Percentiles rank a stretch among this genome's conserved stretches.
Conservation (phyloP, 2,329 filamentous ascomycete species). For the Rugonectria rugulosa region DNA sequence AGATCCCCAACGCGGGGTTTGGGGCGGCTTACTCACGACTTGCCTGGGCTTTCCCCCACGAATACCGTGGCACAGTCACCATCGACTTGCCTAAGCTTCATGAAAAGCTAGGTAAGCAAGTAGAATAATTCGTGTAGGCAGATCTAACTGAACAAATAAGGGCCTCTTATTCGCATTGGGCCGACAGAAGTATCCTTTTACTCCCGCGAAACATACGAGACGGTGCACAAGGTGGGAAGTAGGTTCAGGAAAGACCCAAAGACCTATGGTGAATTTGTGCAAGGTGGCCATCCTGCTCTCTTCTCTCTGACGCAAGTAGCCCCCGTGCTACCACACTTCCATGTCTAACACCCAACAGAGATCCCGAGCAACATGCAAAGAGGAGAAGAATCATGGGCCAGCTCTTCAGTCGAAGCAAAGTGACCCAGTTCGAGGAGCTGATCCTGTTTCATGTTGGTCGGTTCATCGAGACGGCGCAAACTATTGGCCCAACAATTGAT, state of each 20-base stretch:
- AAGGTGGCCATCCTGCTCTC: slow-evolving; percentile 38
- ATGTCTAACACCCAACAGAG: slow-evolving; percentile 22
- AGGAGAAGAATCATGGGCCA: slow-evolving; percentile 41
- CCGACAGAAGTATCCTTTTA: slow-evolving; percentile 39
- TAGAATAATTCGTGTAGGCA: too few species aligned
- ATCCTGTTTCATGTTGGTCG: slow-evolving; percentile 32
- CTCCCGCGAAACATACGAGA: slow-evolving; percentile 36
- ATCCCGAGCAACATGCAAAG: slow-evolving; percentile 38
- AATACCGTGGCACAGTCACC: slow-evolving; percentile 32
- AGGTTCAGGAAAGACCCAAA: slow-evolving; percentile 37
- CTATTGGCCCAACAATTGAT: background rate
- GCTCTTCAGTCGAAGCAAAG: slow-evolving; percentile 38
- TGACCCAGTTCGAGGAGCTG: slow-evolving; percentile 33
- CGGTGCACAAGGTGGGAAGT: slow-evolving; percentile 35
- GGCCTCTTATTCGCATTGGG: slow-evolving; percentile 32
- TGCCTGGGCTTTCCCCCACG: slow-evolving; percentile 33
- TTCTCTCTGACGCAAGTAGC: slow-evolving; percentile 37
- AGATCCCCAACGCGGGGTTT: slow-evolving; percentile 31
- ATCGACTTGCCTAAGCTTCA: slow-evolving; percentile 34
- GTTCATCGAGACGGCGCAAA: slow-evolving; percentile 22
- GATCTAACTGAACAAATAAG: slow-evolving; percentile 10
- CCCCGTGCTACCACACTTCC: background rate
- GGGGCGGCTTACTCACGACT: slow-evolving; percentile 32
- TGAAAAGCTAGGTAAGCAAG: slow-evolving; percentile 29
- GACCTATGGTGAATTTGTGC: slow-evolving; percentile 39